phyloP scores from a whole-genome alignment of 108 stramenopile genomes.

The Fistulifera pelliculosa region DNA sequence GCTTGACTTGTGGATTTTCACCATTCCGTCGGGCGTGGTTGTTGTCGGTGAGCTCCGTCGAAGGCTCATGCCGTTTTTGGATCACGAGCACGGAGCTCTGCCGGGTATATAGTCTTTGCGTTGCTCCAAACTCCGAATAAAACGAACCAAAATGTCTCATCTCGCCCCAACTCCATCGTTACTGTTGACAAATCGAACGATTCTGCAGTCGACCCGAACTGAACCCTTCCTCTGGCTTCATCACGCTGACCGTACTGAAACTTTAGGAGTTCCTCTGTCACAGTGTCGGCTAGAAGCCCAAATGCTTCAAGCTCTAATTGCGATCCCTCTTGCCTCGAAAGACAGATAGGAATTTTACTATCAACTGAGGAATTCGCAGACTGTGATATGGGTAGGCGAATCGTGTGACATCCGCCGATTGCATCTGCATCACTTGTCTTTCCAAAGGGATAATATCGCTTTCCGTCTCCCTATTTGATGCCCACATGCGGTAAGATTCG shows the following conservation, averaged over 20 bases:
- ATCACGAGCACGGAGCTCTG: slow-evolving; percentile 46
- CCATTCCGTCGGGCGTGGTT: slow-evolving; percentile 8
- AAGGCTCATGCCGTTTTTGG: slow-evolving; percentile 53
- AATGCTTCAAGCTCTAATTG: slow-evolving; percentile 44
- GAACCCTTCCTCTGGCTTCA: slow-evolving; percentile 6
- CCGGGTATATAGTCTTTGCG: slow-evolving; percentile 41
- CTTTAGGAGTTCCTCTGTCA: slow-evolving; percentile 59
- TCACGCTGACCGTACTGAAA: slow-evolving; percentile 35
- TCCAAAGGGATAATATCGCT: slow-evolving; percentile 81
- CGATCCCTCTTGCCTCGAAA: slow-evolving; percentile 32
- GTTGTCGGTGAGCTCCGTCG: slow-evolving; percentile 5
- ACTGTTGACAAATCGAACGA: slow-evolving; percentile 53
- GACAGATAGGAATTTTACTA: slow-evolving; percentile 51
- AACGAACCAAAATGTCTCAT: slow-evolving; percentile 30
- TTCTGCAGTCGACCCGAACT: slow-evolving; percentile 24
- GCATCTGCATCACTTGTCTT: slow-evolving; percentile 17
- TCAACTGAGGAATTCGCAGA: slow-evolving; percentile 60
- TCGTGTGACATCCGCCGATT: slow-evolving; percentile 31
- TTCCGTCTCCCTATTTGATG: slow-evolving; percentile 59
- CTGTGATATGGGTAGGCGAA: slow-evolving; percentile 71
- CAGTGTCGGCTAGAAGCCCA: slow-evolving; percentile 44
- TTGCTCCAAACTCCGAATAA: slow-evolving; percentile 71
- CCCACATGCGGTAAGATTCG: slow-evolving; percentile 8
- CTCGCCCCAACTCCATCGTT: slow-evolving; percentile 40
- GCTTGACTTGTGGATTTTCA: slow-evolving; percentile 17